Evolutionary conservation across 1,139 yeast genomes (phyloP), one percentile per base, ranked within the genome.

Genomic region (Tardiomyces blankii): DNA sequence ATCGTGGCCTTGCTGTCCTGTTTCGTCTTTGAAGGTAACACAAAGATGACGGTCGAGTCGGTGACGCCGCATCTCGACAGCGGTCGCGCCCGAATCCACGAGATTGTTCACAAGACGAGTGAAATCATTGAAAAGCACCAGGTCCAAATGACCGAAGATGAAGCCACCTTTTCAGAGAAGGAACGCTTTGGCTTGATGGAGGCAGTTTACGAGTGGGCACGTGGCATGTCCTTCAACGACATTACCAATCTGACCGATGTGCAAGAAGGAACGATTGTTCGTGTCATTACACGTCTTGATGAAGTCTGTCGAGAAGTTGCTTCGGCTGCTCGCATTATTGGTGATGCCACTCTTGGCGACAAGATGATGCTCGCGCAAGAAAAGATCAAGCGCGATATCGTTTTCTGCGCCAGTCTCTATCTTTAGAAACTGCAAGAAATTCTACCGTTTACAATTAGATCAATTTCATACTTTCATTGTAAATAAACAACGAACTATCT

Each of bases 191-290:
- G 93, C 0, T 72, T 91, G 58, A 84, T 86, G 64, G 91, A 88
- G 62, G 96, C 88, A 12, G 95, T 91, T 3, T 91, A 91, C 62
- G 97, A 91, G 65, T 91, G 99, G 99, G 96, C 97, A 1, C 74
- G 94, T 54, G 99, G 98, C 1, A 74, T 88, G 73, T 75, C 93
- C 1, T 91, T 91, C 67, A 83, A 83, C 53, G 93, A 86, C 48
- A 91, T 91, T 54, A 91, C 89, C 82, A 82, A 78, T 50, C 74
- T 87, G 53, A 84, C 94, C 52, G 80, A 78, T 18, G 96, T 89
- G 58, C 91, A 93, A 32, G 99, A 91, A 65, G 99, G 99, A 38
- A 86, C 96, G 0, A 93, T 91, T 62, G 98, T 91, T n/a, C 74
- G 98, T 58, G 97, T 91, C 7, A 91, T 91, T 44, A 87, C 96